phyloP scores from a whole-genome alignment of 352 stramenopile species.

The Aphanomyces stellatus region DNA sequence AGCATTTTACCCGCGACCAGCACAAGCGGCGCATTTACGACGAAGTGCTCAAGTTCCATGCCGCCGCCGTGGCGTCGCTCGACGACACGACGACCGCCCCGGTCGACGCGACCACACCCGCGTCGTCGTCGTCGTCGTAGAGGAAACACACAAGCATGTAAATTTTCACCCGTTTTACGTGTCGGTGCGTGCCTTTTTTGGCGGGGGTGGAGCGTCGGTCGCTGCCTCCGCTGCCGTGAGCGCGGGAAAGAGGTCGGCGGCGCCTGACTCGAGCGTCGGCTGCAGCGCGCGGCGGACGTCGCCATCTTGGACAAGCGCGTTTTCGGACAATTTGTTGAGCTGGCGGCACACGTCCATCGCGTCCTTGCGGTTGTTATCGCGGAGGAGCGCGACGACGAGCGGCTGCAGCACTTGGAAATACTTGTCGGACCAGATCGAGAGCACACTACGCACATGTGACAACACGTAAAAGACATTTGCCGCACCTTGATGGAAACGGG shows the following conservation, averaged over 20 bases:
- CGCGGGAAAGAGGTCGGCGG: background rate
- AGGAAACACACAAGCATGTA: no score
- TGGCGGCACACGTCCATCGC: background rate
- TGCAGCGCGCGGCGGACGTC: background rate
- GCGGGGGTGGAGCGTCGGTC: background rate
- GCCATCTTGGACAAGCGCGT: background rate
- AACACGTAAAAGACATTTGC: no score
- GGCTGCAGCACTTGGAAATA: slow-evolving; percentile 23
- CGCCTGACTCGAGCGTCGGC: background rate
- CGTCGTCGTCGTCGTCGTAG: no score
- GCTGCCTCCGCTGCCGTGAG: background rate
- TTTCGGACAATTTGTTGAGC: slow-evolving; percentile 7
- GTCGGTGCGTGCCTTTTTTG: background rate
- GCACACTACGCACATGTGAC: slow-evolving; percentile 30
- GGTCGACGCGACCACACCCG: no score
- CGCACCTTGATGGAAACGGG: slow-evolving; percentile 40
- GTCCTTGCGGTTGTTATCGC: slow-evolving; percentile 23
- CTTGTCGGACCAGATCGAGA: slow-evolving; percentile 64
- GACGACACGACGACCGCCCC: no score
- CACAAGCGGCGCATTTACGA: slow-evolving; percentile 18
- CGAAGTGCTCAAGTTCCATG: slow-evolving; percentile 13
- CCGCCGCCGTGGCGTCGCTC: background rate
- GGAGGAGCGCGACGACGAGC: slow-evolving; percentile 45
- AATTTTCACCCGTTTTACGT: no score
- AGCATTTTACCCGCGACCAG: slow-evolving; percentile 7